Evolutionary conservation across 1,139 yeast species (phyloP).

Genomic region (Sugiyamaella castrensis): DNA sequence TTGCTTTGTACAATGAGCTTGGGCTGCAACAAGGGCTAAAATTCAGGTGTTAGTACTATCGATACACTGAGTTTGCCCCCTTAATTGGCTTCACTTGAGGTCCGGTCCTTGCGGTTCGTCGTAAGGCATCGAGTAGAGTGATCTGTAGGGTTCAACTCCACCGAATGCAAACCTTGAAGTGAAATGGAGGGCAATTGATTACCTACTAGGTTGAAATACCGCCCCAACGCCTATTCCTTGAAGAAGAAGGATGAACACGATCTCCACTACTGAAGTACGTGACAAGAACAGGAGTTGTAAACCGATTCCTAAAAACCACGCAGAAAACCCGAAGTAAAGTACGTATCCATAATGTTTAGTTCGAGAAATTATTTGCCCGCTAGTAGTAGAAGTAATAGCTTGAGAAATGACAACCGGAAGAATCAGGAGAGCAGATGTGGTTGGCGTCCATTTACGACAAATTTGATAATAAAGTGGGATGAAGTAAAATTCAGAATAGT

Average conservation of each 20-base stretch:
- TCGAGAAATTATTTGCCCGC: conserved; percentile 46
- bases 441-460: conserved; percentile 43
- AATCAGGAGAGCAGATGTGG: conserved; percentile 43
- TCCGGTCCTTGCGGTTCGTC: too few relatives aligned
- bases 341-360: conserved; percentile 47
- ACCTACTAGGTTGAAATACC: conserved; percentile 46
- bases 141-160: too few relatives aligned
- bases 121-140: too few relatives aligned
- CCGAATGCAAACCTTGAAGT: too few relatives aligned
- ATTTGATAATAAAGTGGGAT: conserved; percentile 53
- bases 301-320: conserved; percentile 46
- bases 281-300: conserved; percentile 41
- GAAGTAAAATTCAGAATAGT: conserved; percentile 46
- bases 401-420: conserved; percentile 47
- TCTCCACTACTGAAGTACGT: conserved; percentile 36
- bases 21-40: conserved; percentile 50
- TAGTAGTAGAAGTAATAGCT: conserved; percentile 41
- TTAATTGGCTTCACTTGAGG: too few relatives aligned
- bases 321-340: conserved; percentile 43
- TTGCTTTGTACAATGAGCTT: conserved; percentile 48
- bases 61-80: too few relatives aligned
- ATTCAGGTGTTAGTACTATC: too few relatives aligned
- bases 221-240: conserved; percentile 53
- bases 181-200: too few relatives aligned
- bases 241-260: conserved; percentile 41